Percentiles rank a stretch among this genome's conserved stretches.
These are phyloP conservation scores for Pyrus bretschneideri DNA, from an alignment of 306 rosid genomes.

Conservation along the genomic window DNA sequence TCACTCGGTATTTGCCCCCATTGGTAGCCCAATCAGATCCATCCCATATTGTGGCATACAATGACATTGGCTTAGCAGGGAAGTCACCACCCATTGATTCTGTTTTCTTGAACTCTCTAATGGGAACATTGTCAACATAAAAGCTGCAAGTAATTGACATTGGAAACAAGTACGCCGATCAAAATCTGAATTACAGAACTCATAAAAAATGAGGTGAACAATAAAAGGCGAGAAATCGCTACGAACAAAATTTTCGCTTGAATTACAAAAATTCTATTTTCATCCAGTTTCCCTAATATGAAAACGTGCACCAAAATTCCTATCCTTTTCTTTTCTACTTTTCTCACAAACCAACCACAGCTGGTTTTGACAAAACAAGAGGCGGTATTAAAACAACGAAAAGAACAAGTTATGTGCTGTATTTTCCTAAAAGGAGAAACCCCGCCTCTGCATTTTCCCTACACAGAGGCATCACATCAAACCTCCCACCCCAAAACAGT, in stretches of 20 bases:
- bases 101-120: conserved; percentile 71
- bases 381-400: conserved; percentile 12
- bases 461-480: conserved; percentile 20
- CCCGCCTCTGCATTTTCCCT: neutral
- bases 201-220: neutral
- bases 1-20: conserved; percentile 88
- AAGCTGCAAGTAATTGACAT: conserved; percentile 48
- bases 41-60: conserved; percentile 97
- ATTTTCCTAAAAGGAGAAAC: conserved; percentile 7
- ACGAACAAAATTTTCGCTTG: neutral
- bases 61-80: conserved; percentile 89
- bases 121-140: conserved; percentile 78
- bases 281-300: neutral
- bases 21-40: conserved; percentile 96
- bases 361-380: conserved; percentile 44
- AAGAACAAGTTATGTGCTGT: neutral
- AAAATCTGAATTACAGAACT: neutral
- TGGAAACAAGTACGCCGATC: conserved; percentile 4
- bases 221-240: neutral
- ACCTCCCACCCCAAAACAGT: conserved; percentile 1
- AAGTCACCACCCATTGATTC: conserved; percentile 83
- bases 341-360: neutral
- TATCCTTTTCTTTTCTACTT: neutral
- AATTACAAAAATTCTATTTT: neutral
- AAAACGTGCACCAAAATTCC: neutral